phyloP scores from a whole-genome alignment of 352 stramenopile genomes.

The Phytophthora pisi region DNA sequence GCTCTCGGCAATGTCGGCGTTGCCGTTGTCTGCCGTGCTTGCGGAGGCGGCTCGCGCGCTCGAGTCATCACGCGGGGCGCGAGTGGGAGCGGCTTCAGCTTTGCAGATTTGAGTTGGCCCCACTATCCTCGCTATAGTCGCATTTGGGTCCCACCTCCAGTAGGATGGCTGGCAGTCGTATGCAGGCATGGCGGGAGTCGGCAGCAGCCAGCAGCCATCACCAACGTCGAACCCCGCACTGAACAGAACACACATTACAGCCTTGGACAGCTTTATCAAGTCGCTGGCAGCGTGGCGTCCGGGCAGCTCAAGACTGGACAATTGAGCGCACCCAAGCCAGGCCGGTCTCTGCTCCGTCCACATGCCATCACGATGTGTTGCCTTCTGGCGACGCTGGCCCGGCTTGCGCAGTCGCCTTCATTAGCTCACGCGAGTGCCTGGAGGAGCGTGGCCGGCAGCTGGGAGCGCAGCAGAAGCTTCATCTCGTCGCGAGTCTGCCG shows the following conservation, averaged over 20 bases:
- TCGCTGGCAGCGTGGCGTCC: background rate
- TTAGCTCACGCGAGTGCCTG: conserved; percentile 32
- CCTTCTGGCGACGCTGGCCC: conserved; percentile 24
- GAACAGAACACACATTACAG: background rate
- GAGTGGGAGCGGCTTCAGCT: conserved; percentile 23
- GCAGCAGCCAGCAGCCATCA: background rate
- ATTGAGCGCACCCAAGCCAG: background rate
- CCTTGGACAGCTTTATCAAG: background rate
- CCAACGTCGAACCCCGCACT: background rate
- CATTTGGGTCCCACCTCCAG: conserved; percentile 22
- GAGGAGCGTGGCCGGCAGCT: conserved; percentile 26
- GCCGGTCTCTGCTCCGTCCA: conserved; percentile 17
- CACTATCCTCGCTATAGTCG: conserved; percentile 39
- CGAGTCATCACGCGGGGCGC: background rate
- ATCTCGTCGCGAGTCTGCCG: conserved; percentile 22
- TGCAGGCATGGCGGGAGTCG: conserved; percentile 4
- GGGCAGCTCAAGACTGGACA: background rate
- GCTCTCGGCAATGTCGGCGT: background rate
- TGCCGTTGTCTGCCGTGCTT: background rate
- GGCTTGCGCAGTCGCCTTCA: conserved; percentile 4
- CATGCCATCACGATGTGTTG: conserved; percentile 25
- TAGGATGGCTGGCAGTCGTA: conserved; percentile 9
- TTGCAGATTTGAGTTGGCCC: conserved; percentile 22
- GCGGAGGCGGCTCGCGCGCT: background rate
- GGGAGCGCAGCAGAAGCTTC: conserved; percentile 17